Conservation (phyloP, 2,329 filamentous ascomycete genomes). For the Alternaria incomplexa region DNA sequence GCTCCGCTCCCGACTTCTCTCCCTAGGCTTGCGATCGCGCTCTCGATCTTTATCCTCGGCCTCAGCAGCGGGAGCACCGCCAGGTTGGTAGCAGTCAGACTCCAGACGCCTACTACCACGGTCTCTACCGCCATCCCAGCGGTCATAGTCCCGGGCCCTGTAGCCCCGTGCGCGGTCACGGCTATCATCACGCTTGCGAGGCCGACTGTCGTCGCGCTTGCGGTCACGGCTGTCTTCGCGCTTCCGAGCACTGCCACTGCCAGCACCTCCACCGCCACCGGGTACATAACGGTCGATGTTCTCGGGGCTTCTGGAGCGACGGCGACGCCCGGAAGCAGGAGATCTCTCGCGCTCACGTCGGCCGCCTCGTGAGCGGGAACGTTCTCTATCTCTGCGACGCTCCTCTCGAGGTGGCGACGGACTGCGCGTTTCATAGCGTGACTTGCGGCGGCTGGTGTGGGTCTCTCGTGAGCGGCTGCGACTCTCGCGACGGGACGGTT, state of each 20-base stretch:
- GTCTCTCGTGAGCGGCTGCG: constrained; percentile 41
- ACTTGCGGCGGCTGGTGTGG: constrained; percentile 35
- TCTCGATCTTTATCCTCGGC: constrained; percentile 24
- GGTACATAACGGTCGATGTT: constrained; percentile 49
- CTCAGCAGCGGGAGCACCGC: constrained; percentile 10
- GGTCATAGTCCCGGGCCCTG: constrained; percentile 51
- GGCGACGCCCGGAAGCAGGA: constrained; percentile 24
- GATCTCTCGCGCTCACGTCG: constrained; percentile 26
- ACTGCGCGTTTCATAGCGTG: constrained; percentile 36
- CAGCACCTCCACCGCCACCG: constrained; percentile 20
- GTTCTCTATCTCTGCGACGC: constrained; percentile 32
- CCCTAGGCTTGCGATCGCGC: constrained; percentile 35
- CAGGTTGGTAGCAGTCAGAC: constrained; percentile 42
- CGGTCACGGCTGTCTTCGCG: constrained; percentile 23
- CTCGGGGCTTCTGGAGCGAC: constrained; percentile 41
- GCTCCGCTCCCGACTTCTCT: constrained; percentile 16
- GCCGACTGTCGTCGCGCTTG: constrained; percentile 31
- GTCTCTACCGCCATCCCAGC: constrained; percentile 35
- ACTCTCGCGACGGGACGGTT: constrained; percentile 31
- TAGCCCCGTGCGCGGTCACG: constrained; percentile 47
- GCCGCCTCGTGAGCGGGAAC: constrained; percentile 28
- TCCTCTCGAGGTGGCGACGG: constrained; percentile 29
- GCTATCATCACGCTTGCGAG: constrained; percentile 40
- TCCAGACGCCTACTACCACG: constrained; percentile 34
- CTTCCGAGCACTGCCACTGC: constrained; percentile 33